A percentile compares a stretch with the other conserved stretches of the same genome.
Conservation (phyloP, 768 basidiomycete species). For the Termitomyces sp. region DNA sequence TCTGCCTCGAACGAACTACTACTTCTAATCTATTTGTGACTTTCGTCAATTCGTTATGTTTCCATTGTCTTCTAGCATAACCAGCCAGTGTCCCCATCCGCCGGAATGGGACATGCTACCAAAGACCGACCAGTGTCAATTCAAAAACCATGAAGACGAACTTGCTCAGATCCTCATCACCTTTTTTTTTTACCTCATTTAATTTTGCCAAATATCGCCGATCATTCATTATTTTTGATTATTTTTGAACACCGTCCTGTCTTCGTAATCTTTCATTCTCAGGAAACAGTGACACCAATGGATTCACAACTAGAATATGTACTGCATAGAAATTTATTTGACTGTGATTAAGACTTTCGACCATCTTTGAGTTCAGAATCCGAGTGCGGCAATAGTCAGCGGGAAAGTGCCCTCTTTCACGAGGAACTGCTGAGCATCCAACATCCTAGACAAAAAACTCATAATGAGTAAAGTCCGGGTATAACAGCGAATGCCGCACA, state of each 20-base stretch:
- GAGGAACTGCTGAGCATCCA: conserved; percentile 30
- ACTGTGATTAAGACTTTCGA: not conserved
- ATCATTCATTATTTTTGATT: not conserved
- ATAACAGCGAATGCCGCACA: conserved; percentile 15
- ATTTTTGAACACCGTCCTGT: not conserved
- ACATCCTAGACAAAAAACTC: conserved; percentile 19
- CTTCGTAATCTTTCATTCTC: not conserved
- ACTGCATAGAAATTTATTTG: conserved; percentile 1
- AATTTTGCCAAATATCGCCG: not conserved
- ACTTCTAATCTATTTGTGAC: too few species aligned
- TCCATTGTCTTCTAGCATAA: too few species aligned
- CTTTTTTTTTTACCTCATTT: too few species aligned
- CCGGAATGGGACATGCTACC: too few species aligned
- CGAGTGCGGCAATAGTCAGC: conserved; percentile 25
- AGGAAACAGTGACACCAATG: not conserved
- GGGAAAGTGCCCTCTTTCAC: conserved; percentile 24
- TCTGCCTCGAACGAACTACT: too few species aligned
- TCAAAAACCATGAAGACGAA: too few species aligned
- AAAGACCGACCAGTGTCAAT: too few species aligned
- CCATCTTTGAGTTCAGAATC: conserved; percentile 17
- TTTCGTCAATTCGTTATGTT: too few species aligned
- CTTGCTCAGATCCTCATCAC: too few species aligned
- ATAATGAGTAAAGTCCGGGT: not conserved
- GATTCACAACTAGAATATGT: not conserved
- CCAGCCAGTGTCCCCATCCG: too few species aligned